Evolutionary conservation across 306 rosid species (phyloP).

Genomic region (Arachis stenosperma): DNA sequence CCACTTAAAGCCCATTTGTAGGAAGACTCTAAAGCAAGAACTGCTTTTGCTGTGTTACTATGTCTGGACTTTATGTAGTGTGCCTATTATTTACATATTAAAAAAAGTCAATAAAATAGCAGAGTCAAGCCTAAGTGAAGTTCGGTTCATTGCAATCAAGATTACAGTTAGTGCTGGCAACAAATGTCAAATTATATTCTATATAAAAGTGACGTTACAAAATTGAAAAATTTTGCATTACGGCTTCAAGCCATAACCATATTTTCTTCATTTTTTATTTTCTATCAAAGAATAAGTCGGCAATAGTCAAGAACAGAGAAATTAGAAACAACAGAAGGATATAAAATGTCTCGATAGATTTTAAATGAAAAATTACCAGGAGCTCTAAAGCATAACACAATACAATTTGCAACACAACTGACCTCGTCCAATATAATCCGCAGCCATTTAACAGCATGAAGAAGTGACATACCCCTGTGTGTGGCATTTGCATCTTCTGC

Average conservation of each 20-base stretch:
- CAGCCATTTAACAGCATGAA: slow-evolving; percentile 82
- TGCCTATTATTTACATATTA: slow-evolving; percentile 54
- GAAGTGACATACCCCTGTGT: slow-evolving; percentile 47
- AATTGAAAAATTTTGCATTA: slow-evolving; percentile 2
- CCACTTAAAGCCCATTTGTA: slow-evolving; percentile 97
- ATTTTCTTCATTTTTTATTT: neutral
- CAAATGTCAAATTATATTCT: slow-evolving; percentile 18
- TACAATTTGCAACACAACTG: slow-evolving; percentile 29
- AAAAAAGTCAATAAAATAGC: slow-evolving; percentile 19
- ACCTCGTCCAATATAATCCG: slow-evolving; percentile 96
- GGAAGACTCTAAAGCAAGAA: slow-evolving; percentile 76
- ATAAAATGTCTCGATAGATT: neutral
- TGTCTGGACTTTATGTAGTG: slow-evolving; percentile 75
- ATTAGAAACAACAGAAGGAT: slow-evolving; percentile 5
- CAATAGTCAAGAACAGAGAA: slow-evolving; percentile 24
- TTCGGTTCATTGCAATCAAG: neutral
- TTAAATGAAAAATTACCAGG: neutral
- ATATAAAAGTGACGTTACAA: neutral
- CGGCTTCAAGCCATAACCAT: slow-evolving; percentile 12
- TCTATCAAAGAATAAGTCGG: slow-evolving; percentile 13
- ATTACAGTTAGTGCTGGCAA: neutral
- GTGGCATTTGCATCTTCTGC: slow-evolving; percentile 29
- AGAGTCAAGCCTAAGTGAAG: slow-evolving; percentile 3
- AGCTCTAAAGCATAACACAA: neutral
- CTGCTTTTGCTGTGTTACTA: slow-evolving; percentile 81